Base-by-base conservation (phyloP, 805 yeast species). In the Saturnispora galanensis region DNA sequence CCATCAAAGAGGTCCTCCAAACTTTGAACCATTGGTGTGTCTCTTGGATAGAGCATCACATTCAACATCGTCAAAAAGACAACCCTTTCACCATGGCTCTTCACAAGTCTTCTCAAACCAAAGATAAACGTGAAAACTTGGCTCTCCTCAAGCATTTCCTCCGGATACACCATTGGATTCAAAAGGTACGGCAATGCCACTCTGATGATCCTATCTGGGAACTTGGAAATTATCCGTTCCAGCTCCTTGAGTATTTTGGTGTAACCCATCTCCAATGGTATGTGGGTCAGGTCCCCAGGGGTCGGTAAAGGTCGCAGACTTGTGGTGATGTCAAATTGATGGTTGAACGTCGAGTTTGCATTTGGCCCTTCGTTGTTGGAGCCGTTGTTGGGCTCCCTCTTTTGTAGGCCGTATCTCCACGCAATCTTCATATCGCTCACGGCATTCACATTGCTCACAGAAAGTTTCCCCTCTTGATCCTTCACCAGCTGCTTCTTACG, bases 391-490 rank as follows among this genome's bases (percentile, higher is more conserved):
- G 38, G 37, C 62, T 64, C 41, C 67, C 66, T 43, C 18, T 67
- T 68, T 44, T 69, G 63, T 41, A 73, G 54, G 0, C 90, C 93
- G 56, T 89, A 89, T 55, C 97, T 74, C 97, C 97, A 89, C 1
- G 97, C 97, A 52, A 89, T 89, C 57, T 81, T 84, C 71, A 89
- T 66, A 51, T 81, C 85, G 37, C 38, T 54, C 55, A 49, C 45
- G 51, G 59, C 57, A 48, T 73, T 74, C 2, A 76, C 57, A 56
- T 84, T 84, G 29, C 81, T 76, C 3, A 84, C 90, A 46, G 84
- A 78, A 5, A 85, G 56, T 53, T 79, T 76, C 10, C 76, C 66
- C 55, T 82, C 82, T 47, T 80, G 74, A 45, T 71, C 73, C 13
- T 64, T 57, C 3, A 83, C 74, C 47, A 68, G 68, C 12, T 74